Evolutionary conservation across 768 basidiomycete genomes (phyloP).

Genomic region (Lyophyllum semitale): DNA sequence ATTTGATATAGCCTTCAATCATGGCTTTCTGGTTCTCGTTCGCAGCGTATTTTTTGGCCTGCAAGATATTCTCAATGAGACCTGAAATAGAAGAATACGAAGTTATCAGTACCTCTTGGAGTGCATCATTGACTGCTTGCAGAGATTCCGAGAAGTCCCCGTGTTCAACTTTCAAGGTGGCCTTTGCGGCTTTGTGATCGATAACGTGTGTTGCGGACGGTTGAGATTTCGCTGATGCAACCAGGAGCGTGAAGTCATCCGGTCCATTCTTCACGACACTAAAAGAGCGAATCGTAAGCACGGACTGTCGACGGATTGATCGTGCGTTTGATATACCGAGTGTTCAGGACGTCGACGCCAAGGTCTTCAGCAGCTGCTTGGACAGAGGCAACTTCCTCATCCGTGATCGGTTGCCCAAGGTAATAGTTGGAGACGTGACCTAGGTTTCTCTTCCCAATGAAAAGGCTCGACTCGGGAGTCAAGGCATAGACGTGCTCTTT

Average conservation of each 20-base stretch:
- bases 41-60: conserved; percentile 76
- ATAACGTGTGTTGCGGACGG: conserved; percentile 46
- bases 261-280: conserved; percentile 74
- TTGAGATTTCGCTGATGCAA: conserved; percentile 65
- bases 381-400: conserved; percentile 76
- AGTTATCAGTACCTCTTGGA: conserved; percentile 51
- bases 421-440: conserved; percentile 90
- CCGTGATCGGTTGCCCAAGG: conserved; percentile 69
- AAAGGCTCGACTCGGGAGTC: conserved; percentile 64
- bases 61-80: neutral
- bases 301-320: neutral
- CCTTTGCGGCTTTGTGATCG: conserved; percentile 38
- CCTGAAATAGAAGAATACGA: neutral
- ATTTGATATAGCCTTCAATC: conserved; percentile 78
- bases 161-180: conserved; percentile 65
- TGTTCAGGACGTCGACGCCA: conserved; percentile 78
- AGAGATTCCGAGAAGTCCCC: conserved; percentile 73
- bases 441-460: conserved; percentile 76
- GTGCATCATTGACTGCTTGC: conserved; percentile 51
- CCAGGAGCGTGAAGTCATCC: conserved; percentile 64
- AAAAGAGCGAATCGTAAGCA: conserved; percentile 3
- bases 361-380: conserved; percentile 77
- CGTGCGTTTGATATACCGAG: conserved; percentile 50
- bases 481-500: conserved; percentile 74
- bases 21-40: conserved; percentile 74